phyloP scores from a whole-genome alignment of 2,329 filamentous ascomycete genomes.

The Alternaria conjuncta region DNA sequence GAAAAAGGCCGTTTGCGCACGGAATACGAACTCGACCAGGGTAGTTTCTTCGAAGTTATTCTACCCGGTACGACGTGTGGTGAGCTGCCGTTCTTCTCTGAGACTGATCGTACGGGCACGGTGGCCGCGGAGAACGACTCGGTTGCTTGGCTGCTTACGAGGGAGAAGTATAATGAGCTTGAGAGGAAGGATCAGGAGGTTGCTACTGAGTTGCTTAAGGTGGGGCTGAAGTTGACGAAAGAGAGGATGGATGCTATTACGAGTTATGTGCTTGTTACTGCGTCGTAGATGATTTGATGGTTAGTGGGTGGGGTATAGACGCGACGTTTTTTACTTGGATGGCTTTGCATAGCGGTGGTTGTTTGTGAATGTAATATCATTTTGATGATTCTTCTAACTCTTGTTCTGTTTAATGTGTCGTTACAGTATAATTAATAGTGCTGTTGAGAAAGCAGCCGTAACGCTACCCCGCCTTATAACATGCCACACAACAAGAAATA shows the following conservation, averaged over 20 bases:
- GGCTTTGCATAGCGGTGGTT: neutral
- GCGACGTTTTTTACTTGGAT: neutral
- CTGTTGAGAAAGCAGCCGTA: too few relatives aligned
- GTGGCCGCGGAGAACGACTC: conserved; percentile 83
- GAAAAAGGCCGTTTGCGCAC: conserved; percentile 88
- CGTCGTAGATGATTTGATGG: conserved; percentile 21
- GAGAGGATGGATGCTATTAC: conserved; percentile 84
- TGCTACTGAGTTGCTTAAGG: conserved; percentile 80
- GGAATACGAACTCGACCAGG: conserved; percentile 91
- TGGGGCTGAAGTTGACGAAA: conserved; percentile 91
- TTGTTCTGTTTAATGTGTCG: too few relatives aligned
- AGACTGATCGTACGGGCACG: conserved; percentile 85
- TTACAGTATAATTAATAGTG: too few relatives aligned
- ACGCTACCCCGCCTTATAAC: too few relatives aligned
- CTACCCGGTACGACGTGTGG: conserved; percentile 94
- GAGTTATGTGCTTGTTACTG: conserved; percentile 47
- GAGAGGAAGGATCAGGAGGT: conserved; percentile 77
- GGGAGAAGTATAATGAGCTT: conserved; percentile 72
- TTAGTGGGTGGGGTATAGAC: neutral
- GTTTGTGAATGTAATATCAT: neutral
- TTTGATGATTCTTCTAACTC: too few relatives aligned
- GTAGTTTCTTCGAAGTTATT: conserved; percentile 87
- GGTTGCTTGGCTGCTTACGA: conserved; percentile 81
- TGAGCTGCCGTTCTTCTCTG: conserved; percentile 94
- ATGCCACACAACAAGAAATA: too few relatives aligned